Percentiles rank a stretch among this genome's conserved stretches.
phyloP scores from a whole-genome alignment of 2,329 filamentous ascomycete genomes.

The Monosporascus sp. region DNA sequence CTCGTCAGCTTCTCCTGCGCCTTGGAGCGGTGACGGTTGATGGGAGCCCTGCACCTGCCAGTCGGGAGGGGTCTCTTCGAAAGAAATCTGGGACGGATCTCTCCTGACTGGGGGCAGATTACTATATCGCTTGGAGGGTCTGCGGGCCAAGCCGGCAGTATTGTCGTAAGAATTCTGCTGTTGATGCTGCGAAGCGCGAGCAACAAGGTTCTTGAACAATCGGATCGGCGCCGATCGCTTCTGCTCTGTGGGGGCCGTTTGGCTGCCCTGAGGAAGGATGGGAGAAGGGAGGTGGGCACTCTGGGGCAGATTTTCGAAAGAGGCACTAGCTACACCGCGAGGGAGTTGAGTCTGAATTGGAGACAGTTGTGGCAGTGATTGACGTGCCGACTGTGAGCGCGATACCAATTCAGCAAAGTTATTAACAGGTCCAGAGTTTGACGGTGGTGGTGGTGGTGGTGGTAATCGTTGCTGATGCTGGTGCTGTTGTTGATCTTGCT shows the following conservation, averaged over 20 bases:
- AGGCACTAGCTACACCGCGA: conserved; percentile 32
- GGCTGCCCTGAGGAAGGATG: conserved; percentile 14
- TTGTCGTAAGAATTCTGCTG: conserved; percentile 41
- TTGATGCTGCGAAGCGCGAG: conserved; percentile 27
- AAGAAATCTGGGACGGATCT: conserved; percentile 25
- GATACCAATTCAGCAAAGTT: conserved; percentile 44
- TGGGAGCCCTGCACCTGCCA: conserved; percentile 21
- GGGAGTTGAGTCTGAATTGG: conserved; percentile 28
- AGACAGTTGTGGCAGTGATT: conserved; percentile 28
- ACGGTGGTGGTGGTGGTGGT: conserved; percentile 24
- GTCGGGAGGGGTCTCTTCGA: conserved; percentile 17
- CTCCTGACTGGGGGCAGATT: conserved; percentile 39
- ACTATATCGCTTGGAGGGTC: conserved; percentile 54
- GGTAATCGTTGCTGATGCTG: conserved; percentile 19
- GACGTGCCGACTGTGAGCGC: conserved; percentile 49
- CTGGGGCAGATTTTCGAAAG: conserved; percentile 36
- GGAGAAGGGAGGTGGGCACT: conserved; percentile 22
- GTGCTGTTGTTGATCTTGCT: conserved; percentile 22
- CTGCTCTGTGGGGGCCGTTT: conserved; percentile 29
- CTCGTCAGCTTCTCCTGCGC: conserved; percentile 35
- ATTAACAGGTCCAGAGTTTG: conserved; percentile 28
- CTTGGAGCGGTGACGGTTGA: conserved; percentile 41
- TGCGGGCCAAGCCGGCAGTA: conserved; percentile 42
- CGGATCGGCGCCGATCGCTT: conserved; percentile 45
- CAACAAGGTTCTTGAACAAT: conserved; percentile 50